Percentiles rank a stretch among this genome's conserved stretches.
phyloP scores from a whole-genome alignment of 2,329 filamentous ascomycete genomes.

The Diaporthe ampelina region DNA sequence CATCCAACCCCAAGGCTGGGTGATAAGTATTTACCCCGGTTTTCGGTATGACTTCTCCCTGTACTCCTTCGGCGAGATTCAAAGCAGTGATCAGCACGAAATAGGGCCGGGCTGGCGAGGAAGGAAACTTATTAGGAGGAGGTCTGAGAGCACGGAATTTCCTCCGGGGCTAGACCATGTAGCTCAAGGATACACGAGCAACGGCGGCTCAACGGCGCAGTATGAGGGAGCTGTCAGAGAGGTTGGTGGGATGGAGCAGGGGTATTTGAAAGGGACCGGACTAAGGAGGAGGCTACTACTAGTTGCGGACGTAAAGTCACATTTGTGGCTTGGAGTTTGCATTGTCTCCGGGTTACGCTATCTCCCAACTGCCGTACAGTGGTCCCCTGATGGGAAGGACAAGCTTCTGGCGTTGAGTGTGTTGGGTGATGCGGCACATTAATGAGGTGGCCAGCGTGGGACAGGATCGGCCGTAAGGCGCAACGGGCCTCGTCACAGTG shows the following conservation, averaged over 20 bases:
- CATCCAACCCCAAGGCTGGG: neutral
- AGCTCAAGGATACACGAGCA: constrained; percentile 32
- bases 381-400: constrained; percentile 7
- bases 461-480: constrained; percentile 30
- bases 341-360: constrained; percentile 31
- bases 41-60: neutral
- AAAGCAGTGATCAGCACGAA: neutral
- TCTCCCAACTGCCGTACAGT: constrained; percentile 33
- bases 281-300: constrained; percentile 27
- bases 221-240: constrained; percentile 7
- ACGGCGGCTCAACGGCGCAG: constrained; percentile 33
- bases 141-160: constrained; percentile 17
- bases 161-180: constrained; percentile 18
- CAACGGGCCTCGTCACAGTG: constrained; percentile 12
- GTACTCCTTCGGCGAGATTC: constrained; percentile 1
- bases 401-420: neutral
- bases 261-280: neutral
- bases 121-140: neutral
- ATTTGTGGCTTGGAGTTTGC: constrained; percentile 36
- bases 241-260: constrained; percentile 13
- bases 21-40: neutral
- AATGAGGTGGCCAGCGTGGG: constrained; percentile 34
- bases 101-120: constrained; percentile 9
- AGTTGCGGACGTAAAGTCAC: constrained; percentile 38
- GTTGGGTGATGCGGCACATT: constrained; percentile 1